These are phyloP conservation scores for Yarrowia sp. DNA, from an alignment of 805 yeast genomes.

Conservation along the genomic window DNA sequence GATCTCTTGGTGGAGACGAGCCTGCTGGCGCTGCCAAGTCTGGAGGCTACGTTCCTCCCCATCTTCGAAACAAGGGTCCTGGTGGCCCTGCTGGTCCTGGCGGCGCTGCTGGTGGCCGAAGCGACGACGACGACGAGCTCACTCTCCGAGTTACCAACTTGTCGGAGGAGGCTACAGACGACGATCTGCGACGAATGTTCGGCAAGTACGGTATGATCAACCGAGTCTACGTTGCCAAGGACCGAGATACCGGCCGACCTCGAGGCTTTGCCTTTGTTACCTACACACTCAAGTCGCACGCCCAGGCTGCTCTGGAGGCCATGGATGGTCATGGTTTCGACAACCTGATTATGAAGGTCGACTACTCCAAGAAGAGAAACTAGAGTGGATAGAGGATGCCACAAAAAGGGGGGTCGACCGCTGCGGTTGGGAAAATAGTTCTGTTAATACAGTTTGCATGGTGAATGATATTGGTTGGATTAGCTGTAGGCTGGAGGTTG, in stretches of 20 bases:
- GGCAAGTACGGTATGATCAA: constrained; percentile 62
- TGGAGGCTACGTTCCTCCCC: constrained; percentile 58
- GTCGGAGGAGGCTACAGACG: constrained; percentile 80
- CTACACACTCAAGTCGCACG: constrained; percentile 54
- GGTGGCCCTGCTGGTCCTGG: constrained; percentile 37
- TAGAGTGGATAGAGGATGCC: not conserved
- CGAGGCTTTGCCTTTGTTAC: constrained; percentile 95
- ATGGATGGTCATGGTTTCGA: constrained; percentile 91
- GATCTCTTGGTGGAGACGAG: constrained; percentile 30
- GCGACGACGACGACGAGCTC: constrained; percentile 72
- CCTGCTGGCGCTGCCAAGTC: constrained; percentile 38
- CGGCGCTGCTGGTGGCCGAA: constrained; percentile 42
- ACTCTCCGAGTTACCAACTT: constrained; percentile 90
- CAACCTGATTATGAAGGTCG: constrained; percentile 66
- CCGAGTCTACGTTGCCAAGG: constrained; percentile 80
- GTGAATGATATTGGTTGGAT: not conserved
- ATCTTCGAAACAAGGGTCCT: constrained; percentile 45
- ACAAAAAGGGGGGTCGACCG: not conserved
- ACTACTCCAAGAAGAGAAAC: constrained; percentile 38
- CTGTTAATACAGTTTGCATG: constrained; percentile 25
- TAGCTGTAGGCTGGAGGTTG: too few relatives aligned
- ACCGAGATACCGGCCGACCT: constrained; percentile 89
- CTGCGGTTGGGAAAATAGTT: constrained; percentile 12
- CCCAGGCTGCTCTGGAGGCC: constrained; percentile 69
- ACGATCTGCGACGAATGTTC: constrained; percentile 71